These are phyloP conservation scores for Xylariaceae sp. DNA, from an alignment of 2,329 filamentous ascomycete genomes.

Conservation along the genomic window DNA sequence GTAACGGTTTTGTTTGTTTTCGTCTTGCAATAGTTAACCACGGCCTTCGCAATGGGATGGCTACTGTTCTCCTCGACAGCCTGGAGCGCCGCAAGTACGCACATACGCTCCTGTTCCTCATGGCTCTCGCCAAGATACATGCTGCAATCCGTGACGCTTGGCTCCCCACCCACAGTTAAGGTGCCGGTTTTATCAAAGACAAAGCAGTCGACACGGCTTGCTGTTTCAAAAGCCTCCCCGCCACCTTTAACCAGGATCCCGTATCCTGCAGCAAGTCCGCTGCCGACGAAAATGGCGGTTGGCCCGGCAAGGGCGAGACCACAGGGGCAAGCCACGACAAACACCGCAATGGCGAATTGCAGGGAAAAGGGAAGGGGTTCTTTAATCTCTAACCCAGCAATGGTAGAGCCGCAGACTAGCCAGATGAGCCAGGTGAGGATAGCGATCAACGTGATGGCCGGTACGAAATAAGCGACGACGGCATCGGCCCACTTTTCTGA, in stretches of 20 bases:
- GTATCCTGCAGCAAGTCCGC: conserved; percentile 70
- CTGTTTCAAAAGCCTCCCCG: conserved; percentile 80
- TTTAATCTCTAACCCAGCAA: conserved; percentile 44
- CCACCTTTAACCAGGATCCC: conserved; percentile 81
- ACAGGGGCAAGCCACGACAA: conserved; percentile 82
- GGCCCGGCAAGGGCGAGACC: conserved; percentile 80
- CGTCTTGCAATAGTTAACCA: conserved; percentile 56
- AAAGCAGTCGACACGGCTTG: conserved; percentile 69
- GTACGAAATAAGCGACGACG: conserved; percentile 72
- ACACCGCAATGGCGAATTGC: conserved; percentile 79
- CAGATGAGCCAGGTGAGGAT: conserved; percentile 67
- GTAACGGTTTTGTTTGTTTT: conserved; percentile 30
- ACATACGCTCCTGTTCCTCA: conserved; percentile 22
- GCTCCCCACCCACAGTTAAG: conserved; percentile 67
- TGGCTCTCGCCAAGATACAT: conserved; percentile 34
- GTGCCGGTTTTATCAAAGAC: conserved; percentile 90
- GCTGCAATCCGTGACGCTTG: conserved; percentile 56
- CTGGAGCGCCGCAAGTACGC: conserved; percentile 50
- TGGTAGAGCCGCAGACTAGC: conserved; percentile 58
- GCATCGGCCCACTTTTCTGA: conserved; percentile 70
- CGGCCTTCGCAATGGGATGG: conserved; percentile 68
- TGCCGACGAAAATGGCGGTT: conserved; percentile 78
- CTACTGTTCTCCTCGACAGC: conserved; percentile 65
- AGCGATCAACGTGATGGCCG: conserved; percentile 63
- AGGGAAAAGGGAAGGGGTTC: conserved; percentile 54